Conservation (phyloP, 352 stramenopile species). For the Pythium aquatile region DNA sequence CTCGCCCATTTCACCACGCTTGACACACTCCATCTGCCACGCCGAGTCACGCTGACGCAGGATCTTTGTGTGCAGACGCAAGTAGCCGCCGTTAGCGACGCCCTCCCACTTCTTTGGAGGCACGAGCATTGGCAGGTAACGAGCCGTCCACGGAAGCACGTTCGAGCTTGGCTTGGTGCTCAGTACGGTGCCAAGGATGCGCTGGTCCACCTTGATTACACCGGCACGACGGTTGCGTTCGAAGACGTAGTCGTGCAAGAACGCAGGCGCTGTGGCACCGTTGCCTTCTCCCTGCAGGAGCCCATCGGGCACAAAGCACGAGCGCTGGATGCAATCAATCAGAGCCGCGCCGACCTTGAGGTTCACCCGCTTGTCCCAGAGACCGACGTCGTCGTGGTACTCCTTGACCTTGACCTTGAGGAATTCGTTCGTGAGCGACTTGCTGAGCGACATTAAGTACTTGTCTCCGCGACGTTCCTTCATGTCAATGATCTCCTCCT, state of each 20-base stretch:
- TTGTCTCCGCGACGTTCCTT: slow-evolving; percentile 42
- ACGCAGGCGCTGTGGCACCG: slow-evolving; percentile 43
- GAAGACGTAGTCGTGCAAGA: slow-evolving; percentile 79
- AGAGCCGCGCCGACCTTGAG: slow-evolving; percentile 88
- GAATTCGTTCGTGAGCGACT: slow-evolving; percentile 36
- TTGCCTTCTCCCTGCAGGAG: slow-evolving; percentile 35
- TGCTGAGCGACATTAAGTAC: slow-evolving; percentile 27
- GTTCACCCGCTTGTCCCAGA: slow-evolving; percentile 88
- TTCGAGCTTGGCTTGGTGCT: slow-evolving; percentile 54
- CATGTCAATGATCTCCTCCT: slow-evolving; percentile 68
- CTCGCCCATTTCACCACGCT: slow-evolving; percentile 77
- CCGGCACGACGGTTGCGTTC: slow-evolving; percentile 76
- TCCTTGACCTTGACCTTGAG: slow-evolving; percentile 47
- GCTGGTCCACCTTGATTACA: slow-evolving; percentile 72
- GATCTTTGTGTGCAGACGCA: slow-evolving; percentile 90
- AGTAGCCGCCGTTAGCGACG: slow-evolving; percentile 91
- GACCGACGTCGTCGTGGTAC: slow-evolving; percentile 69
- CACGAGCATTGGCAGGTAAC: slow-evolving; percentile 96
- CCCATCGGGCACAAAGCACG: slow-evolving; percentile 64
- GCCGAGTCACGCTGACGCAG: slow-evolving; percentile 88
- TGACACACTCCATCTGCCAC: slow-evolving; percentile 88
- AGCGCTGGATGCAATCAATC: slow-evolving; percentile 78
- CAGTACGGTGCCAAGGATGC: slow-evolving; percentile 53
- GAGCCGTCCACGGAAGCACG: slow-evolving; percentile 71
- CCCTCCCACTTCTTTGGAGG: slow-evolving; percentile 91